Conservation (phyloP, 2,329 filamentous ascomycete genomes). For the Chalaropsis thielavioides region DNA sequence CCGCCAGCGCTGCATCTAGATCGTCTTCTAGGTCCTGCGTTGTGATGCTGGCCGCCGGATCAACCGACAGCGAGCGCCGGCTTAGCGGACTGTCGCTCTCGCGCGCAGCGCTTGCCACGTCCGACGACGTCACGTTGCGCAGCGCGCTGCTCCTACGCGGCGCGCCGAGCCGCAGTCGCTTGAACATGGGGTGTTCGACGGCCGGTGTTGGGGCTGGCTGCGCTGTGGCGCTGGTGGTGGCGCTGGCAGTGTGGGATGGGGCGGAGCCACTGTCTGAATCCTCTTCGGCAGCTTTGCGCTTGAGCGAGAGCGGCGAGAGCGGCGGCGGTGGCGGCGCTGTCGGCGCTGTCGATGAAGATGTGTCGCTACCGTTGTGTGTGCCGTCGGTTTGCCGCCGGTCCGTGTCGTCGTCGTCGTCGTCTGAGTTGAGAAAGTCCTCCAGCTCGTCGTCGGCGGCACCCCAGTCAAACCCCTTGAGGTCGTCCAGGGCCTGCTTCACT, state of each 20-base stretch:
- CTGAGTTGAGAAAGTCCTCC: slow-evolving; percentile 53
- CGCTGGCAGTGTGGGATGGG: not conserved
- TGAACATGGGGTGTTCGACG: slow-evolving; percentile 17
- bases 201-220: slow-evolving; percentile 23
- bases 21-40: slow-evolving; percentile 32
- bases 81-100: slow-evolving; percentile 29
- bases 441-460: slow-evolving; percentile 55
- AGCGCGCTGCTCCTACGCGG: slow-evolving; percentile 26
- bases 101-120: slow-evolving; percentile 30
- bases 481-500: slow-evolving; percentile 39
- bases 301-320: not conserved
- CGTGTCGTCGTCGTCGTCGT: slow-evolving; percentile 26
- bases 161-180: slow-evolving; percentile 20
- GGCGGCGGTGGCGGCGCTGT: too few relatives aligned
- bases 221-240: slow-evolving; percentile 34
- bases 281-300: slow-evolving; percentile 20
- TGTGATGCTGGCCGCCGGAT: slow-evolving; percentile 23
- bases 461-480: slow-evolving; percentile 46
- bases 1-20: slow-evolving; percentile 48
- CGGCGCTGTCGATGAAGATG: not conserved
- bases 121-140: slow-evolving; percentile 27
- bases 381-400: slow-evolving; percentile 13
- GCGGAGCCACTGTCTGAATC: slow-evolving; percentile 18
- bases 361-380: slow-evolving; percentile 8
- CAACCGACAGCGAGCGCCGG: slow-evolving; percentile 30